Base-by-base conservation (phyloP, 2,329 filamentous ascomycete genomes). In the Curvularia sp. region DNA sequence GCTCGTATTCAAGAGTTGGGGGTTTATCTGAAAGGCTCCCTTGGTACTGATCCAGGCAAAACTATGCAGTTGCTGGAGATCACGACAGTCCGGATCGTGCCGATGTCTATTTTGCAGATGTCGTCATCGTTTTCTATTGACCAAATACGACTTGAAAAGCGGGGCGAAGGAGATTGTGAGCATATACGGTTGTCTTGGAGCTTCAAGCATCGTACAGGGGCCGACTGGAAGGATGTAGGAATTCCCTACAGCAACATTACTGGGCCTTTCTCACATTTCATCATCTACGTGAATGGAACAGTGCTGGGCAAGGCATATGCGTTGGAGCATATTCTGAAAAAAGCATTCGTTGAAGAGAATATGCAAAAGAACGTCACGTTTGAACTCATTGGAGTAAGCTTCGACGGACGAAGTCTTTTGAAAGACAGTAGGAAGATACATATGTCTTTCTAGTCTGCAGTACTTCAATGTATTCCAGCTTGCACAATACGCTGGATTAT, bases 201-300 rank as follows among this genome's bases (percentile, higher is more conserved):
- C 13, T 70, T 53, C 28, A 32, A 28, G 15, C 46, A 42, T 19
- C 19, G 41, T 18, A 43, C 25, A 10, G 19, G 42, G 4, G 18
- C 8, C 21, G 23, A 39, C 9, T 32, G 5, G 2, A 50, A 12
- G 23, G 10, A 48, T 1, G 4, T 42, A 3, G 63, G 57, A 1
- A 38, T 74, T 8, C 74, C 74, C 2, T 70, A 65, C 48, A 78
- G 76, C 34, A n/a, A 55, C 0, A 43, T 72, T 2, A 79, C 75
- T 3, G 77, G 77, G 0, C 64, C 74, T 1, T 76, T 76, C 46
- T 65, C 74, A 1, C 63, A 77, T 42, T 78, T 78, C 39, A 2
- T 32, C 1, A 55, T 79, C 9, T 7, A 47, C 1, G 39, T 74
- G 12, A 58, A 71, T 41, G 73, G 64, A 3, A 3, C 65, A 3